Evolutionary conservation across 441 rosid species (phyloP).

Genomic region (Aleurites moluccanus): DNA sequence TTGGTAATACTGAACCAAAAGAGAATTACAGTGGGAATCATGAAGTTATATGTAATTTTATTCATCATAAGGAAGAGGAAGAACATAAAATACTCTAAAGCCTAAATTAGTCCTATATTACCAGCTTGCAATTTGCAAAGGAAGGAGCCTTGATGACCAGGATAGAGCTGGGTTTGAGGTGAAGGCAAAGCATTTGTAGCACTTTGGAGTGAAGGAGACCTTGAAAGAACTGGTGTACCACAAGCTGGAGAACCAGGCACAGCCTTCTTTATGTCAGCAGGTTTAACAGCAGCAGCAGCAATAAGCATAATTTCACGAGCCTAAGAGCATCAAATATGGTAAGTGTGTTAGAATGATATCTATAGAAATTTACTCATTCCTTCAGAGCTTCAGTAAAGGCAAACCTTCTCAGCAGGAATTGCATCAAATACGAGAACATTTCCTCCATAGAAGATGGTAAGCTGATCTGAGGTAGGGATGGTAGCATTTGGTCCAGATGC

Average conservation of each 20-base stretch:
- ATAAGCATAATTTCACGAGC: constrained; percentile 66
- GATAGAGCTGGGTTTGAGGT: constrained; percentile 42
- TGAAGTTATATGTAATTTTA: constrained; percentile 10
- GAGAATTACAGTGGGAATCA: constrained; percentile 13
- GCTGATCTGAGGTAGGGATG: constrained; percentile 45
- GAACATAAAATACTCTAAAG: not conserved
- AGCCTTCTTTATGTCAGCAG: constrained; percentile 50
- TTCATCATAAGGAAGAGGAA: not conserved
- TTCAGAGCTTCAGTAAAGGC: constrained; percentile 2
- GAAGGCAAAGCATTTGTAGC: constrained; percentile 60
- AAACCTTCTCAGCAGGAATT: constrained; percentile 72
- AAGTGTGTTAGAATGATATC: constrained; percentile 3
- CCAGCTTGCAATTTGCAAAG: constrained; percentile 83
- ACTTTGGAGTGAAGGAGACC: constrained; percentile 86
- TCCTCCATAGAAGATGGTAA: constrained; percentile 85
- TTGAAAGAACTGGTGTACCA: constrained; percentile 60
- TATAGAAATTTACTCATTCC: not conserved
- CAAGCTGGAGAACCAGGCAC: constrained; percentile 35
- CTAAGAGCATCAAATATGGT: constrained; percentile 33
- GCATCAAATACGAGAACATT: constrained; percentile 67
- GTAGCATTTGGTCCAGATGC: constrained; percentile 37
- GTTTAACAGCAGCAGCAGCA: constrained; percentile 51
- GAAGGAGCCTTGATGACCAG: constrained; percentile 44
- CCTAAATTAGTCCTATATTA: constrained; percentile 29
- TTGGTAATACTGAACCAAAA: constrained; percentile 62